phyloP scores from a whole-genome alignment of 371 early-diverging fungal species.

The Capillidium heterosporum region DNA sequence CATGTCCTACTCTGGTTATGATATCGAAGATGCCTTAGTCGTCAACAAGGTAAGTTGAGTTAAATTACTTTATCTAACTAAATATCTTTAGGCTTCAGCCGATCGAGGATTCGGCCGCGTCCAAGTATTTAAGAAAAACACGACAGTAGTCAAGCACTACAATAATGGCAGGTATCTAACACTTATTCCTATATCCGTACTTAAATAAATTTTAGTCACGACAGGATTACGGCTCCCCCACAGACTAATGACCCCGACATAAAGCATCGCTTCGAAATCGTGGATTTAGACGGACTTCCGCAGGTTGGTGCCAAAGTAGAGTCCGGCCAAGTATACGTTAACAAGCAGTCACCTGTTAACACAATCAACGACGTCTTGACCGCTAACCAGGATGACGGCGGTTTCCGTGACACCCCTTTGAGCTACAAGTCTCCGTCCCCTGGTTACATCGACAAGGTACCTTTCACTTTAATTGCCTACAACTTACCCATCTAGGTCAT shows the following conservation, averaged over 20 bases:
- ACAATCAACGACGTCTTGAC: slow-evolving; percentile 15
- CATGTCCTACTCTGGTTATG: slow-evolving; percentile 98
- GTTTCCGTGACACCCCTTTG: slow-evolving; percentile 63
- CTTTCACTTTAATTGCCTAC: slow-evolving; percentile 7
- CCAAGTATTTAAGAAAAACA: slow-evolving; percentile 85
- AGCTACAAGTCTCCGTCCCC: slow-evolving; percentile 74
- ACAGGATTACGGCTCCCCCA: slow-evolving; percentile 68
- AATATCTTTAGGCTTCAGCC: slow-evolving; percentile 45
- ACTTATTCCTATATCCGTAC: not conserved
- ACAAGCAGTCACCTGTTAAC: slow-evolving; percentile 71
- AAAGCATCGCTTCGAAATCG: slow-evolving; percentile 31
- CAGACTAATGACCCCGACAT: slow-evolving; percentile 18
- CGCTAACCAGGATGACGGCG: slow-evolving; percentile 21
- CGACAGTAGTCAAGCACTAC: slow-evolving; percentile 59
- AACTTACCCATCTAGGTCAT: slow-evolving; percentile 43
- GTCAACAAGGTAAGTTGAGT: slow-evolving; percentile 60
- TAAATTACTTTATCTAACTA: not conserved
- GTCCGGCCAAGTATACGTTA: slow-evolving; percentile 56
- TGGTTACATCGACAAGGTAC: slow-evolving; percentile 61
- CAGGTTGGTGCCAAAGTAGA: slow-evolving; percentile 67
- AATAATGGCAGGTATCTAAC: slow-evolving; percentile 48
- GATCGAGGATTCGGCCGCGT: slow-evolving; percentile 99
- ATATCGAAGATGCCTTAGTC: slow-evolving; percentile 99
- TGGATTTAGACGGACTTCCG: slow-evolving; percentile 82
- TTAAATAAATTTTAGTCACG: slow-evolving; percentile 28